These are phyloP conservation scores for Candida bentonensis DNA, from an alignment of 805 yeast genomes.

Conservation along the genomic window DNA sequence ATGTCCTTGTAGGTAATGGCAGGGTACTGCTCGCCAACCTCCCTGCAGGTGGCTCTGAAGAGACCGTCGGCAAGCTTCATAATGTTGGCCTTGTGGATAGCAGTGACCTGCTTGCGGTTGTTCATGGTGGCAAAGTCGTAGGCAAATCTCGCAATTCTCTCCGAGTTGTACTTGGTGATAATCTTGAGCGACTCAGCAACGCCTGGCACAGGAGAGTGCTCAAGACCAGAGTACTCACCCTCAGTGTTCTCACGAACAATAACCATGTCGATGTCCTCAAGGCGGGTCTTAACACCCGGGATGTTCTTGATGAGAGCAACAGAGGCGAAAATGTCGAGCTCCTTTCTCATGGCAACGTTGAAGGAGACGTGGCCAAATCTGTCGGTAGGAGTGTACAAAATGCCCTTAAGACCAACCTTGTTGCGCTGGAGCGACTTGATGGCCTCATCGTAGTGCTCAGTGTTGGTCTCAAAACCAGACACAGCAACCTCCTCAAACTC, in stretches of 20 bases:
- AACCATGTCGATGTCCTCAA: conserved; percentile 80
- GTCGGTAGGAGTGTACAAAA: conserved; percentile 78
- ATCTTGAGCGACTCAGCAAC: conserved; percentile 94
- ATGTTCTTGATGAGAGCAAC: conserved; percentile 86
- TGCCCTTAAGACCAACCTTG: conserved; percentile 94
- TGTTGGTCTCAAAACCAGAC: conserved; percentile 46
- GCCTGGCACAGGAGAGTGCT: conserved; percentile 95
- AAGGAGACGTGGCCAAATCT: conserved; percentile 70
- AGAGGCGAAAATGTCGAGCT: conserved; percentile 89
- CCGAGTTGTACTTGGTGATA: conserved; percentile 87
- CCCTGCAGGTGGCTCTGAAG: conserved; percentile 86
- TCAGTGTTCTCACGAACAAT: conserved; percentile 98
- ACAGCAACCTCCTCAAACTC: conserved; percentile 69
- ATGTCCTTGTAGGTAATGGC: conserved; percentile 73
- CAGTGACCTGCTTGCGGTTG: conserved; percentile 85
- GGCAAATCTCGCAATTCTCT: conserved; percentile 94
- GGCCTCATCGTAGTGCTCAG: conserved; percentile 57
- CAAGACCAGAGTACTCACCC: conserved; percentile 98
- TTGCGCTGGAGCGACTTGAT: conserved; percentile 86
- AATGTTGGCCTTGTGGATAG: conserved; percentile 97
- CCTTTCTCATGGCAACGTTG: conserved; percentile 94
- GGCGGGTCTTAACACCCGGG: conserved; percentile 85
- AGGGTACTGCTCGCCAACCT: conserved; percentile 74
- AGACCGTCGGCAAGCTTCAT: conserved; percentile 98
- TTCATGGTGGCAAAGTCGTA: conserved; percentile 89